Evolutionary conservation across 768 basidiomycete genomes (phyloP), one percentile per base, ranked within the genome.

Genomic region (Suillus occidentalis): DNA sequence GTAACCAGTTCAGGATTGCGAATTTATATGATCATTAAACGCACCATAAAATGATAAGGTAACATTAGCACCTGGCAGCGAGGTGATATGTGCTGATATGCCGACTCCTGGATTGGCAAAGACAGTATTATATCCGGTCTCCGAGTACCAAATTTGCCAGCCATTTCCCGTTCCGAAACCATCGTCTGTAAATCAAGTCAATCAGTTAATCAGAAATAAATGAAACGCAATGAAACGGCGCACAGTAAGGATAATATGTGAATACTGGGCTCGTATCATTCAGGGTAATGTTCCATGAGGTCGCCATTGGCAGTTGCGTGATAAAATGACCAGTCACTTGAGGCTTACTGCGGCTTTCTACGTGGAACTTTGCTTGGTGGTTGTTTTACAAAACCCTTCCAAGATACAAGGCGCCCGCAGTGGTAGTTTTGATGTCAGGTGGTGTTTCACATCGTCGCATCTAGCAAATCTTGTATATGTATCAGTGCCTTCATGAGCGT

Each of bases 31-130:
- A 36, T 49, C 2, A 7, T 22, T 28, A 10, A 18, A 53, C 70
- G 4, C 45, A 73, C 74, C 74, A 47, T 71, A 71, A 63, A 75
- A 76, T n/a, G 72, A 62, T 2, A 75, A 60, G 13, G 65, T 62
- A 13, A 75, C 43, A 57, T 69, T 73, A 6, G 73, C 73, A 13
- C 71, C 73, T 20, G 69, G 61, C 4, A 68, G 53, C 2, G 70
- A 67, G 18, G 73, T 75, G 16, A 69, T 45, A 28, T 65, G 63
- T 25, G 37, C 42, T 43, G 65, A 42, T 28, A 34, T 40, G 25
- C 66, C 66, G 28, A 47, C 25, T 40, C 50, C 60, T 52, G 55
- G 22, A 42, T 64, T 31, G 10, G 45, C 67, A 22, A 10, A 10
- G 8, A 34, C 43, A 22, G 65, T 40, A 14, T 67, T 63, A 49